phyloP scores from a whole-genome alignment of 2,329 filamentous ascomycete genomes.

The Acrodontium crateriforme region DNA sequence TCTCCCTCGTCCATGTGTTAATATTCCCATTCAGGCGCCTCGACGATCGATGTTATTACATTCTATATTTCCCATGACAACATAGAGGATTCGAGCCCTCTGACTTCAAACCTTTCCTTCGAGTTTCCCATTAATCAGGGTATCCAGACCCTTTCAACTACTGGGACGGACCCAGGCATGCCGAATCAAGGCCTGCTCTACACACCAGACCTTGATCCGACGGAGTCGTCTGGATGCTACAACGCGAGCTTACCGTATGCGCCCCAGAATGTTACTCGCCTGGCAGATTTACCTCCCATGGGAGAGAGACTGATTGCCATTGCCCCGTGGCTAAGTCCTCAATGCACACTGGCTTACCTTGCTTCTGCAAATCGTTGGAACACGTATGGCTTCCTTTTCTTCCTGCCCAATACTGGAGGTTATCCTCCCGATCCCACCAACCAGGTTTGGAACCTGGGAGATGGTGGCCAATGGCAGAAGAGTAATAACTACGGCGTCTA shows the following conservation, averaged over 20 bases:
- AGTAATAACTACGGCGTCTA: slow-evolving; percentile 69
- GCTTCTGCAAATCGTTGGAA: slow-evolving; percentile 43
- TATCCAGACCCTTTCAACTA: slow-evolving; percentile 63
- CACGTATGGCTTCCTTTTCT: slow-evolving; percentile 42
- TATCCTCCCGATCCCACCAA: slow-evolving; percentile 53
- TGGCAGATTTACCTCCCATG: slow-evolving; percentile 47
- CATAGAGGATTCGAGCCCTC: too few relatives aligned
- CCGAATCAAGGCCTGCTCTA: slow-evolving; percentile 70
- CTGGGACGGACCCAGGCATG: slow-evolving; percentile 46
- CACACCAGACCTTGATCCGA: slow-evolving; percentile 53
- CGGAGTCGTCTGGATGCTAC: slow-evolving; percentile 50
- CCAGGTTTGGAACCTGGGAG: slow-evolving; percentile 54
- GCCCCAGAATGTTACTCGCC: slow-evolving; percentile 60
- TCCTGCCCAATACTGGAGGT: slow-evolving; percentile 24
- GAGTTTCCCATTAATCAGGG: too few relatives aligned
- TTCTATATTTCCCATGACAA: too few relatives aligned
- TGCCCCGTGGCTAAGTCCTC: slow-evolving; percentile 67
- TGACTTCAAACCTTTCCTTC: too few relatives aligned
- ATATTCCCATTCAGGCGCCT: too few relatives aligned
- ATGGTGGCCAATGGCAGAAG: slow-evolving; percentile 56
- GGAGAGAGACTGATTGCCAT: slow-evolving; percentile 67
- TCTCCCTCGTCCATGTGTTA: too few relatives aligned
- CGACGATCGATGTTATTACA: too few relatives aligned
- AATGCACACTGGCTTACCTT: slow-evolving; percentile 64
- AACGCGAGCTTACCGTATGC: slow-evolving; percentile 51